Base-by-base conservation (phyloP, 2,329 filamentous ascomycete genomes). In the Alternaria longipes region DNA sequence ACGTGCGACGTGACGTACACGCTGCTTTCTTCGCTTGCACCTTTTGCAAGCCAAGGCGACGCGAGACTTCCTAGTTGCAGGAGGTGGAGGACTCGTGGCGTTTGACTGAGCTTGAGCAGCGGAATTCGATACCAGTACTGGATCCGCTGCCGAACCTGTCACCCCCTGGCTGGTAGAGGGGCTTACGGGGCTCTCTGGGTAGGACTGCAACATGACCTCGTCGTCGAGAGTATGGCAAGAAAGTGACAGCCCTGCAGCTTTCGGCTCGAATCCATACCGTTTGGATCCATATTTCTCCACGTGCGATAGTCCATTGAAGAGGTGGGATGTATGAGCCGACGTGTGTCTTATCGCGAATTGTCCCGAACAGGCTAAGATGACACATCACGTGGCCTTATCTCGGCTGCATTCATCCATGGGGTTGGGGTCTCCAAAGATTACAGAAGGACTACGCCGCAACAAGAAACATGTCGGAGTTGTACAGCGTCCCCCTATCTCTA, bases 1-100 rank as follows among this genome's bases (percentile, higher is more conserved):
- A 32, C 4, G 32, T 51, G 40, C 42, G 40, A 32, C 67, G 55
- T 51, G 47, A 40, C 68, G 56, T 65, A 73, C 71, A 52, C 63
- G 64, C 44, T 73, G 71, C 52, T 73, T 73, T 54, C 71, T 63
- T 12, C 71, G 60, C 51, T 73, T 73, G 45, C 71, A 73, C 60
- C 69, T 63, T 54, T 68, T 68, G 51, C 70, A 73, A 12, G 71
- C 71, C 53, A 72, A 59, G 11, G 64, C 68, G 20, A 71, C 67
- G 5, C 71, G 69, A 53, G 62, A 56, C 57, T 68, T 63, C 8
- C 68, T 67, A 30, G 63, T 41, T 24, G 58, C 54, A 44, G 55
- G 54, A 14, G 45, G 14, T 20, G 54, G 45, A 28, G 56, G 12
- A 28, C 42, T 59, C 26, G 56, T 28, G 14, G 34, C 52, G 52